Evolutionary conservation across 2,329 filamentous ascomycete genomes (phyloP).

Genomic region (Myriosclerotinia duriaeana): DNA sequence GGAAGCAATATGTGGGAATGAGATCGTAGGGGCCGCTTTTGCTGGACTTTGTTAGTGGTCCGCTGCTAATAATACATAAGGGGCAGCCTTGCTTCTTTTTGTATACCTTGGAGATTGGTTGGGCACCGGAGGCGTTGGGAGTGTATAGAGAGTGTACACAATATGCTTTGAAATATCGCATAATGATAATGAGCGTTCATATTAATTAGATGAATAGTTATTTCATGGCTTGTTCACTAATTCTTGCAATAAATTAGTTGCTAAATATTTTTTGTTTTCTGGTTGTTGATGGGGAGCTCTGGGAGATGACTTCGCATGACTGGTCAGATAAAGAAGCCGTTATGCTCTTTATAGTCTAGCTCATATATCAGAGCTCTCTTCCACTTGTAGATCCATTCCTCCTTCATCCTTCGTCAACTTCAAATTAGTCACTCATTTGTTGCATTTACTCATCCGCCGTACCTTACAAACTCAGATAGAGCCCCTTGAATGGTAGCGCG

Average conservation of each 20-base stretch:
- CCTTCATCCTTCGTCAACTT: too few species aligned
- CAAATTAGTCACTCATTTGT: too few species aligned
- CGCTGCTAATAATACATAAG: background rate
- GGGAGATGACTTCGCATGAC: too few species aligned
- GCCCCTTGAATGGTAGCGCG: too few species aligned
- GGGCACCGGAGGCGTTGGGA: background rate
- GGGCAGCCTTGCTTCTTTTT: background rate
- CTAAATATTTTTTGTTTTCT: background rate
- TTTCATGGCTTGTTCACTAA: background rate
- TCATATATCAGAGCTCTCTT: too few species aligned
- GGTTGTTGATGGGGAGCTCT: too few species aligned
- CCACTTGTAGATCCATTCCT: too few species aligned
- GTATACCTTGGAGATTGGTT: background rate
- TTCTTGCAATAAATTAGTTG: background rate
- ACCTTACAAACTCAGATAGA: too few species aligned
- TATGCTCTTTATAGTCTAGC: too few species aligned
- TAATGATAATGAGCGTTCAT: constrained; percentile 7
- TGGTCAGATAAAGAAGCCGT: too few species aligned
- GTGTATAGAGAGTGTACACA: background rate
- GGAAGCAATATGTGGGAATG: constrained; percentile 38
- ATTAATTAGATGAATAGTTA: background rate
- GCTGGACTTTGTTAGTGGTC: constrained; percentile 26
- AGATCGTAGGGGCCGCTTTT: constrained; percentile 33
- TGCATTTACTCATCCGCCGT: too few species aligned
- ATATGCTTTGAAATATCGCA: background rate